phyloP scores from a whole-genome alignment of 2,329 filamentous ascomycete species.

The Trichoderma citrinoviride region DNA sequence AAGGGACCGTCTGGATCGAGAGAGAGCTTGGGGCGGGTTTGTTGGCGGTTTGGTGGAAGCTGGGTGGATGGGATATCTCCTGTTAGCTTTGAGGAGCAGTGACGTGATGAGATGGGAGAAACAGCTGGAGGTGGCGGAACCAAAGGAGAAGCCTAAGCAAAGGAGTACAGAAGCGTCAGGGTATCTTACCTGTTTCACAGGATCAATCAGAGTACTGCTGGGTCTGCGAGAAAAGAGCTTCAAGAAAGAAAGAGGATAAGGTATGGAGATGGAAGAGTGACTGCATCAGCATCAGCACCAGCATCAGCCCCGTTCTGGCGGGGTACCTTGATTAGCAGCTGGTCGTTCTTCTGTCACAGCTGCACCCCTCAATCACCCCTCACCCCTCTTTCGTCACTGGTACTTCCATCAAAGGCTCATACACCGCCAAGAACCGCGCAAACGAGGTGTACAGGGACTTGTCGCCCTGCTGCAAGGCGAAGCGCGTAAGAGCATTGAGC shows the following conservation, averaged over 20 bases:
- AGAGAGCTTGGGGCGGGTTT: background rate
- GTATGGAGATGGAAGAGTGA: background rate
- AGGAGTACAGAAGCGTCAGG: background rate
- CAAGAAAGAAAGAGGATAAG: background rate
- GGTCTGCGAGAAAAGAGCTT: background rate
- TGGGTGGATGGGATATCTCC: background rate
- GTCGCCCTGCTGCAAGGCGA: background rate
- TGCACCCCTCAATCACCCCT: constrained; percentile 1
- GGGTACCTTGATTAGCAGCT: constrained; percentile 20
- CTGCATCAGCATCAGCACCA: constrained; percentile 3
- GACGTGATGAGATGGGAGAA: background rate
- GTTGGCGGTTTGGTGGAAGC: background rate
- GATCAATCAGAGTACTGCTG: background rate
- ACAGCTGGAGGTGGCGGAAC: too few species aligned
- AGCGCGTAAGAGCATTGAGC: background rate
- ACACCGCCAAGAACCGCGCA: accelerated
- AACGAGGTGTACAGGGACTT: background rate
- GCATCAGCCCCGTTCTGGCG: constrained; percentile 19
- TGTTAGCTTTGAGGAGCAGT: background rate
- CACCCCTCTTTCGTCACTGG: background rate
- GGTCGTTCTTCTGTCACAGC: background rate
- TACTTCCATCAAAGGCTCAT: accelerated
- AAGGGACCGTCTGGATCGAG: too few species aligned
- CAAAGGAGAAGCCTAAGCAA: background rate
- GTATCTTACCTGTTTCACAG: background rate